These are phyloP conservation scores for Chrysanthemum seticuspe DNA, from an alignment of 129 eudicot genomes.

Conservation along the genomic window DNA sequence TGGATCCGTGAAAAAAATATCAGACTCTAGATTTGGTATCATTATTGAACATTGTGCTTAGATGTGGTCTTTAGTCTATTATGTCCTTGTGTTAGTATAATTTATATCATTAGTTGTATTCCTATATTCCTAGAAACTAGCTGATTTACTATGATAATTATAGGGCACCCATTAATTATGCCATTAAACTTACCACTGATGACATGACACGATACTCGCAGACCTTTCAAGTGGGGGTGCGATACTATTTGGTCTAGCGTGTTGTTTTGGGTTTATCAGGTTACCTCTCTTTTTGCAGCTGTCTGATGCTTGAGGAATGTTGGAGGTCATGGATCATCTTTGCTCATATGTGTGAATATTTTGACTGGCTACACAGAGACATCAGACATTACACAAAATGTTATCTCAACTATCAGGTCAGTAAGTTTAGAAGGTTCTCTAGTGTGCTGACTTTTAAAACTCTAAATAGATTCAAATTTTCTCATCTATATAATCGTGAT, in stretches of 20 bases:
- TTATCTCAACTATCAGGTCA: constrained; percentile 85
- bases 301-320: constrained; percentile 28
- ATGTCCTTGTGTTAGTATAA: neutral
- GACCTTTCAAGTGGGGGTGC: too few species aligned
- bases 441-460: too few species aligned
- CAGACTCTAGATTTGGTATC: constrained; percentile 93
- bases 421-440: neutral
- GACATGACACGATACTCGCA: neutral
- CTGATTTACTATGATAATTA: neutral
- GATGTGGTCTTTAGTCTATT: constrained; percentile 2
- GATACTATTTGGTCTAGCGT: neutral
- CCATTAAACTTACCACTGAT: constrained; percentile 4
- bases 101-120: neutral
- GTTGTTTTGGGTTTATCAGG: neutral
- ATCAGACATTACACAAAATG: constrained; percentile 81
- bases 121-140: neutral
- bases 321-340: constrained; percentile 95
- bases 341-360: constrained; percentile 82
- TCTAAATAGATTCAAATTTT: neutral
- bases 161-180: neutral
- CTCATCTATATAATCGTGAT: constrained; percentile 6
- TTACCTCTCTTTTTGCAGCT: constrained; percentile 2
- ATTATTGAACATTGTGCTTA: constrained; percentile 8
- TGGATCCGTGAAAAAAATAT: constrained; percentile 90
- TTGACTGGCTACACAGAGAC: constrained; percentile 92